Base-by-base conservation (phyloP, 108 stramenopile genomes). In the Cyclotella sp. region DNA sequence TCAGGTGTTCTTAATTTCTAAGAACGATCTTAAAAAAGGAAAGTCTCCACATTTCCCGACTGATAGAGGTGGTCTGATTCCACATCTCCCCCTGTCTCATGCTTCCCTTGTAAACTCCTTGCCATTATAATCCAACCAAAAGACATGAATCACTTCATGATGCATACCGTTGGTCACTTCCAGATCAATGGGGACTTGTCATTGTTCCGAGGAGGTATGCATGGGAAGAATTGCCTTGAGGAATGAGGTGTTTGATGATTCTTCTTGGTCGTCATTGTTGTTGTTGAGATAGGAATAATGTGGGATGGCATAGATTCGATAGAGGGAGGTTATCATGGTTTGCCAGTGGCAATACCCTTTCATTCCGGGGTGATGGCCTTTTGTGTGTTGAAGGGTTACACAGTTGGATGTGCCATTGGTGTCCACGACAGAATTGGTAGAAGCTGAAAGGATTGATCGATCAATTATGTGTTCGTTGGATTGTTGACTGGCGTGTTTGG, bases 51-150 rank as follows among this genome's bases (percentile, higher is more conserved):
- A n/a, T n/a, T n/a, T n/a, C n/a, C n/a, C n/a, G n/a, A n/a, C 84
- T 81, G 58, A 85, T 85, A 58, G 49, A 85, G 19, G 84, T 85
- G 12, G 70, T 73, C 44, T 85, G 84, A 44, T 78, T 80, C 85
- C 86, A 91, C 0, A 73, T 83, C 22, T 75, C 82, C 61, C 88
- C 87, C 5, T 49, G 13, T 59, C 69, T 13, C 7, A 91, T 70
- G 13, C 41, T 58, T 12, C 93, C 93, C 69, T 90, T 92, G 60
- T 30, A 68, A 0, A 86, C 63, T 88, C 85, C 13, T 71, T 81
- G 0, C 91, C 91, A 27, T 81, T 75, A 76, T 86, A 92, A 68
- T 92, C 87, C 47, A 92, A 68, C 93, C 93, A 92, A 65, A 75
- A 94, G 11, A 90, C 93, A 0, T 84, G 18, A 30, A 94, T 77